phyloP scores from a whole-genome alignment of 768 basidiomycete species.

The Hygrophorus pudorinus region DNA sequence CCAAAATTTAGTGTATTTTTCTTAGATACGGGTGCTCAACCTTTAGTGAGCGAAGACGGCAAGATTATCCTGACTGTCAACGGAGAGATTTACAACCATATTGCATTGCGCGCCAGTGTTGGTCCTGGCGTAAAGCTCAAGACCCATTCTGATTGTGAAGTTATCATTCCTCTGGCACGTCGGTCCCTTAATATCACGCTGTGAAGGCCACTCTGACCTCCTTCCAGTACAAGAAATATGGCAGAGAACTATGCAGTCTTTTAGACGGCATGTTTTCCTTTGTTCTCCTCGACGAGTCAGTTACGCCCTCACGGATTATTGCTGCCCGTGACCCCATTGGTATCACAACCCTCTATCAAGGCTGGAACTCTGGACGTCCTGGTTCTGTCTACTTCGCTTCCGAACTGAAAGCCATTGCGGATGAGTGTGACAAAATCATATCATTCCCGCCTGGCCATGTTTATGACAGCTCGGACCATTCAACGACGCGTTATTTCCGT shows the following conservation, averaged over 20 bases:
- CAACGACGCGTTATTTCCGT: conserved; percentile 75
- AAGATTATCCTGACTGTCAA: conserved; percentile 85
- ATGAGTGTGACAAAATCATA: conserved; percentile 91
- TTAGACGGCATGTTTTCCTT: conserved; percentile 99
- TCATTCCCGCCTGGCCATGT: conserved; percentile 97
- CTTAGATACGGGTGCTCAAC: conserved; percentile 93
- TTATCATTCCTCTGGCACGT: conserved; percentile 84
- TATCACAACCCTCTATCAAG: conserved; percentile 98
- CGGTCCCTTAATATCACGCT: background rate
- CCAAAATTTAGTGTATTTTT: background rate
- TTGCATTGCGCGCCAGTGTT: conserved; percentile 61
- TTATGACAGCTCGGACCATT: conserved; percentile 76
- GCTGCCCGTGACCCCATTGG: conserved; percentile 97
- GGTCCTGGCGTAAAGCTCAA: conserved; percentile 71
- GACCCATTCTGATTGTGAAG: conserved; percentile 97
- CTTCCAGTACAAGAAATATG: conserved; percentile 74
- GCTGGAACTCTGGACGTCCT: conserved; percentile 78
- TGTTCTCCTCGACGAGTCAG: conserved; percentile 88
- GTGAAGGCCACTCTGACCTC: background rate
- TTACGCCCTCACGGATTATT: conserved; percentile 81
- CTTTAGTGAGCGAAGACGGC: conserved; percentile 78
- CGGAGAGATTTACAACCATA: conserved; percentile 98
- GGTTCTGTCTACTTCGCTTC: conserved; percentile 88
- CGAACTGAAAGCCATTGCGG: conserved; percentile 84
- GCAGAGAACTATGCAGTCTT: conserved; percentile 59